Conservation (phyloP, 2,329 filamentous ascomycete genomes). For the Beauveria australis region DNA sequence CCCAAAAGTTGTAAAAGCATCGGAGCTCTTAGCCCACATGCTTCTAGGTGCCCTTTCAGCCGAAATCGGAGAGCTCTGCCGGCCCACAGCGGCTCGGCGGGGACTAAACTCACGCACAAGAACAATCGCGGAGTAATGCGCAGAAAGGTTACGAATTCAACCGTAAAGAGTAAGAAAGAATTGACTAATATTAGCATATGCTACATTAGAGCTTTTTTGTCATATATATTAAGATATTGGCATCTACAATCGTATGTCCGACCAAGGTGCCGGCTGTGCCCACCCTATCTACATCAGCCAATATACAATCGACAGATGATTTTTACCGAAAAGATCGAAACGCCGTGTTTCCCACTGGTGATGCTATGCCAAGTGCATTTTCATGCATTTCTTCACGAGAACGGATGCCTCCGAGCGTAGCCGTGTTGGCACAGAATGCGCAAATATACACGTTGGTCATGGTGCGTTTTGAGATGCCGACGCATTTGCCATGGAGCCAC, state of each 20-base stretch:
- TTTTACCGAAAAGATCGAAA: conserved; percentile 34
- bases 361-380: conserved; percentile 20
- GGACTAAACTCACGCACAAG: neutral
- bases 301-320: neutral
- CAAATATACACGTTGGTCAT: conserved; percentile 56
- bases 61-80: conserved; percentile 25
- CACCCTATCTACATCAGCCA: neutral
- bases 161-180: neutral
- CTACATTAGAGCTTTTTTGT: neutral
- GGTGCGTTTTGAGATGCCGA: conserved; percentile 49
- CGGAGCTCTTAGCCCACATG: neutral
- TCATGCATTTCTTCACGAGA: conserved; percentile 35
- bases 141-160: neutral
- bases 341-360: conserved; percentile 35
- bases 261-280: conserved; percentile 11
- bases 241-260: conserved; percentile 11
- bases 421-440: conserved; percentile 53
- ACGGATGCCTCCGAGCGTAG: conserved; percentile 42
- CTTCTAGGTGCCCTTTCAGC: conserved; percentile 23
- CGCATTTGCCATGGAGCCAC: conserved; percentile 56
- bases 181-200: neutral
- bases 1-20: neutral
- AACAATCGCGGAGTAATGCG: neutral
- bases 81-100: neutral
- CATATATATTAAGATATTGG: conserved; percentile 1